These are phyloP conservation scores for Diplocarpon rosae DNA, from an alignment of 2,329 filamentous ascomycete species.

Conservation along the genomic window DNA sequence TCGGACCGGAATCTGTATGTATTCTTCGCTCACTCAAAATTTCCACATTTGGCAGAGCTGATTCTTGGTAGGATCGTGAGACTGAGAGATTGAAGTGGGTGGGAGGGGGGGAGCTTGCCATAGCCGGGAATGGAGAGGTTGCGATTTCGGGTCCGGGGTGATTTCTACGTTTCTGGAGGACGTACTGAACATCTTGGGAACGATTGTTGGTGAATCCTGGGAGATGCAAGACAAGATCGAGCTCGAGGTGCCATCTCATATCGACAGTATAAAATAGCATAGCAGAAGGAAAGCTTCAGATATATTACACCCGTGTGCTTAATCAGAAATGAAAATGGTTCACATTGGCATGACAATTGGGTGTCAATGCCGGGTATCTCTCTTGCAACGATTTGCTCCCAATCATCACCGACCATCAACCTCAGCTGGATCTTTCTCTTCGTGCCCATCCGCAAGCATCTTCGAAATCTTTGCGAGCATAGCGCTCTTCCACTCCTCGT, in stretches of 20 bases:
- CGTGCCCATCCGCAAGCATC: constrained; percentile 18
- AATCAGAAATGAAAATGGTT: neutral
- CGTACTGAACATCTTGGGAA: constrained; percentile 8
- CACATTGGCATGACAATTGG: neutral
- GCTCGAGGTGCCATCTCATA: neutral
- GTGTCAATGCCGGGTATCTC: too few species aligned
- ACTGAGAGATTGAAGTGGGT: constrained; percentile 16
- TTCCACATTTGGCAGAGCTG: neutral
- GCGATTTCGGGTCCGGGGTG: constrained; percentile 9
- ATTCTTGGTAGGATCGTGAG: constrained; percentile 9
- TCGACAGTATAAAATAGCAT: too few species aligned
- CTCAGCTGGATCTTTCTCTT: constrained; percentile 5
- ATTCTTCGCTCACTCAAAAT: too few species aligned
- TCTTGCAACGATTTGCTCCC: too few species aligned
- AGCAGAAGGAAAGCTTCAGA: too few species aligned
- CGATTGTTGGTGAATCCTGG: neutral
- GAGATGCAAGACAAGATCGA: neutral
- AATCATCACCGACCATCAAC: constrained; percentile 2
- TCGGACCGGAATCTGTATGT: too few species aligned
- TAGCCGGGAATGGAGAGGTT: constrained; percentile 17
- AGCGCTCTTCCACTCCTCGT: constrained; percentile 50
- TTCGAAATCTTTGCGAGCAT: constrained; percentile 46
- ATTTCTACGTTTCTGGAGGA: constrained; percentile 10
- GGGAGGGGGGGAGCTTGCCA: neutral
- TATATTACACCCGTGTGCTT: too few species aligned